Evolutionary conservation across 495 filamentous ascomycete species (phyloP), one percentile per base, ranked within the genome.

Genomic region (Tuber melanosporum): DNA sequence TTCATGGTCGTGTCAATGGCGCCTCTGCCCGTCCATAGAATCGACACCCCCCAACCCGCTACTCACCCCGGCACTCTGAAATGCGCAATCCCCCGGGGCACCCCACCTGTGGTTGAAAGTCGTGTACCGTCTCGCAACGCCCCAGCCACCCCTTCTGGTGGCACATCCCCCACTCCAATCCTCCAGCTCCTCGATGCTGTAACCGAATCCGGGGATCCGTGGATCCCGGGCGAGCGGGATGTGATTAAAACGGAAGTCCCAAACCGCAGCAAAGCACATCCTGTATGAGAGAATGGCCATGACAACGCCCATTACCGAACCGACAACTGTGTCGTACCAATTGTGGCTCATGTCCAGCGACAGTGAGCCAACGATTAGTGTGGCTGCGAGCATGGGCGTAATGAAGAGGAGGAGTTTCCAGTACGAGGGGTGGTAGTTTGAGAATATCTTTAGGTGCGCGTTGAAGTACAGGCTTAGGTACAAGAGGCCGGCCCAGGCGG

Each of bases 381-480:
- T 77, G 12, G 87, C 86, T 15, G 83, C 80, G 22, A 86, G 45
- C 14, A 86, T 66, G 10, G 87, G 87, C 8, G 77, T 45, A 10
- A 86, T 22, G 7, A 87, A 83, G 5, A 84, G 26, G 1, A 88
- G 52, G 14, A 85, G 45, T 52, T 85, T 86, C 85, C 85, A 86
- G 62, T 85, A 84, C 32, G 79, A 75, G 12, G 85, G 81, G 73
- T 86, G 89, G 78, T 89, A 88, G 82, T 89, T 87, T 71, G 86
- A 78, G 77, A 89, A 90, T 36, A 89, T 86, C 83, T 91, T 90
- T 32, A 92, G 84, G 76, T 91, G 91, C 10, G 88, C 89, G 76
- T 91, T 91, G 26, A 92, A 84, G 81, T 90, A 92, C 0, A 92
- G 85, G n/a, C 85, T 85, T 7, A 91, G 81, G 75, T 86, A 92